Evolutionary conservation across 169 alveolate species (phyloP), one percentile per base, ranked within the genome.

Genomic region (Eimeria tenella): DNA sequence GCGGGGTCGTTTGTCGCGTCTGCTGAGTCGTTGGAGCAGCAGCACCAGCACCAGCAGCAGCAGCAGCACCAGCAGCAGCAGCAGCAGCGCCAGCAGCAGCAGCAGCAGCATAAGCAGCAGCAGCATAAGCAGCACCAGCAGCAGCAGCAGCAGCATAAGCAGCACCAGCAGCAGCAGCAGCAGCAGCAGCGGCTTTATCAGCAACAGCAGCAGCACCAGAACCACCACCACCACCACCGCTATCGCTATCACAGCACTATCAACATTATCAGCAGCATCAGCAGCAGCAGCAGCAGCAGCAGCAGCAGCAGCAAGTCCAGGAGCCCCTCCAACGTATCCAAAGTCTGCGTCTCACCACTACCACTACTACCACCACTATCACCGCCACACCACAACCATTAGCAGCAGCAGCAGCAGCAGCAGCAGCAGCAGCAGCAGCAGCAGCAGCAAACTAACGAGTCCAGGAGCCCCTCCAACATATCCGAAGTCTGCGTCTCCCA

Each of bases 401-500:
- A 8, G n/a, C 68, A 58, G 19, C 21, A 58, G 91, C 9, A 5
- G 9, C 2, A 6, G 1, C 0, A 7, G 49, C 23, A 83, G 52
- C 11, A 4, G 25, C 23, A 31, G n/a, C 63, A 56, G 23, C 1
- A 10, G 60, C 4, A 42, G 25, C 15, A 21, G 42, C 77, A 79
- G 15, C 65, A 17, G 19, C 68, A 17, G 68, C 68, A n/a, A 55
- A 52, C 68, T 25, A 11, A 95, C 97, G 97, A 96, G 96, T 52
- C 96, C 96, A 4, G 98, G 98, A 50, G 97, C 96, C 19, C 97
- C 96, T 19, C 98, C 98, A 6, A 96, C 99, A 70, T 97, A 97
- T 73, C 99, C 99, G 86, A 97, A 97, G 94, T 97, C 98, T n/a
- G 99, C 99, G 86, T 97, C 99, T 1, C 98, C 99, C 99, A 97